Evolutionary conservation across 345 rosid genomes (phyloP).

Genomic region (Hirschfeldia incana): DNA sequence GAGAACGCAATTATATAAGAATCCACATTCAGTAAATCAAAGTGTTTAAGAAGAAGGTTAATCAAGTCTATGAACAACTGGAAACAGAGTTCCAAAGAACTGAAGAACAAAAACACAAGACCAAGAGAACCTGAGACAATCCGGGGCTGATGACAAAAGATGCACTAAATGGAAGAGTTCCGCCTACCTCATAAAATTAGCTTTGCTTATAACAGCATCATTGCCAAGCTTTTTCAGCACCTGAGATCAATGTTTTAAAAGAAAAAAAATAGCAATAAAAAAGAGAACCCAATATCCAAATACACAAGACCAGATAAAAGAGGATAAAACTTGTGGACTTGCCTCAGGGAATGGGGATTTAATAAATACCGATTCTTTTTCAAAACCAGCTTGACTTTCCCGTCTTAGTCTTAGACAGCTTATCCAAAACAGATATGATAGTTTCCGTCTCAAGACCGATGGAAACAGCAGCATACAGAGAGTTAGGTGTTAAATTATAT

Average conservation of each 20-base stretch:
- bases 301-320: constrained; percentile 19
- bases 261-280: background rate
- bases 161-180: constrained; percentile 1
- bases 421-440: constrained; percentile 75
- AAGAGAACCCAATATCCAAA: background rate
- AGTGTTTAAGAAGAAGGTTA: too few species aligned
- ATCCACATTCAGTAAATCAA: too few species aligned
- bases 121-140: constrained; percentile 6
- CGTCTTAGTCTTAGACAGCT: constrained; percentile 92
- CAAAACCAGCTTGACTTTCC: constrained; percentile 96
- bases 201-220: constrained; percentile 67
- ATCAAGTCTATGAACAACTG: background rate
- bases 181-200: constrained; percentile 76
- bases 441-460: constrained; percentile 97
- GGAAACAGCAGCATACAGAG: constrained; percentile 92
- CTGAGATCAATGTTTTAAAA: constrained; percentile 41
- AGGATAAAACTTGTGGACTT: constrained; percentile 31
- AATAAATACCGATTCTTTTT: constrained; percentile 89
- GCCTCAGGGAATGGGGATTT: constrained; percentile 95
- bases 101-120: background rate
- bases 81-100: constrained; percentile 8
- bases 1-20: constrained; percentile 6
- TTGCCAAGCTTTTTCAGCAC: constrained; percentile 76
- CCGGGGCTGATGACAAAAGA: background rate
- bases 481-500: constrained; percentile 92